Conservation (phyloP, 1,284 basidiomycete genomes). For the Psilocybe mexicana region DNA sequence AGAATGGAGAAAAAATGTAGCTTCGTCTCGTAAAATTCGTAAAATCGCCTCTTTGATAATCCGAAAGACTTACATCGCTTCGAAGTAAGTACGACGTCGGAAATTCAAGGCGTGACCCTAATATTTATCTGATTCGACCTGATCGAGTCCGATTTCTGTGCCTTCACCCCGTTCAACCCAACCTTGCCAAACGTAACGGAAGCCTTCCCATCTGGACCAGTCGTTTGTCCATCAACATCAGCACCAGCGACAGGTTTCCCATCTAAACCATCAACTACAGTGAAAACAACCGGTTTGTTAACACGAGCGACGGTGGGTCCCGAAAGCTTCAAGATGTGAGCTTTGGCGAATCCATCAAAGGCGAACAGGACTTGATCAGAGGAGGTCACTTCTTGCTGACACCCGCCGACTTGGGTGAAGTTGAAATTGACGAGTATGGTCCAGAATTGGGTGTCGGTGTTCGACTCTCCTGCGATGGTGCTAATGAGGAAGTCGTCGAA, state of each 20-base stretch:
- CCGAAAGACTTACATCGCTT: too few relatives aligned
- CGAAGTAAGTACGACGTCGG: background rate
- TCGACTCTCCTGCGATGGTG: conserved; percentile 29
- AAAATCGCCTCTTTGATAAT: too few relatives aligned
- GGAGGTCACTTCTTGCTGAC: conserved; percentile 32
- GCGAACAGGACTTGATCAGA: conserved; percentile 35
- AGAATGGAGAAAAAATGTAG: too few relatives aligned
- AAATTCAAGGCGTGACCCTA: conserved; percentile 7
- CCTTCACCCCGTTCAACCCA: conserved; percentile 32
- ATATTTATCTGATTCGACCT: conserved; percentile 30
- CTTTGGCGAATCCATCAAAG: conserved; percentile 30
- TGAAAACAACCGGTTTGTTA: conserved; percentile 26
- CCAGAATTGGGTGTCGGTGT: conserved; percentile 35
- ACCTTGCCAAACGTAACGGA: conserved; percentile 26
- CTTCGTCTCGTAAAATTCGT: too few relatives aligned
- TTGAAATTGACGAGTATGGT: conserved; percentile 32
- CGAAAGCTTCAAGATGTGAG: conserved; percentile 30
- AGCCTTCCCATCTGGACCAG: conserved; percentile 29
- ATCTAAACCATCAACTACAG: conserved; percentile 33
- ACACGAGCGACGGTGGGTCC: conserved; percentile 26
- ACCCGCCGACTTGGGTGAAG: conserved; percentile 34
- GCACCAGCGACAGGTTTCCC: conserved; percentile 30
- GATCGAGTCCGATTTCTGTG: conserved; percentile 31
- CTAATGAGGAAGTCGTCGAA: conserved; percentile 39
- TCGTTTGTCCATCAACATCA: conserved; percentile 26